These are phyloP conservation scores for Magnusiomyces sp. DNA, from an alignment of 1,139 yeast species.

Conservation along the genomic window DNA sequence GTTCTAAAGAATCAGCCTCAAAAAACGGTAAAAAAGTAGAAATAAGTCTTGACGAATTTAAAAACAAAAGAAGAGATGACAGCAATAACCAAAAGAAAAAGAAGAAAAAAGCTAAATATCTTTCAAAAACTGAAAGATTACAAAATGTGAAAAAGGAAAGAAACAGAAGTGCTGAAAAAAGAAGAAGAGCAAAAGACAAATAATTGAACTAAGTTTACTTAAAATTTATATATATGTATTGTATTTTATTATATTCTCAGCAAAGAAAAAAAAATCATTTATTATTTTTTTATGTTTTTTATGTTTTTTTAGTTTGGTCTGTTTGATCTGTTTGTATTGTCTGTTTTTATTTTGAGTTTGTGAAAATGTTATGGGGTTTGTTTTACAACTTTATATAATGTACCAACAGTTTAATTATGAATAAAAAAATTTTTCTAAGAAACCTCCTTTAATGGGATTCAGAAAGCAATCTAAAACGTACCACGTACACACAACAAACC, in stretches of 20 bases:
- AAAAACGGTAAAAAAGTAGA: slow-evolving; percentile 6
- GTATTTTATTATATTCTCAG: background rate
- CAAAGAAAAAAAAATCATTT: too few species aligned
- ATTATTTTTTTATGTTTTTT: too few species aligned
- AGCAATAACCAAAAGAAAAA: slow-evolving; percentile 33
- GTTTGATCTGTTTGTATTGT: too few species aligned
- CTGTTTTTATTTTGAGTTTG: too few species aligned
- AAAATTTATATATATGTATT: background rate
- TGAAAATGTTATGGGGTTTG: too few species aligned
- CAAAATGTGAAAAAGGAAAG: slow-evolving; percentile 55
- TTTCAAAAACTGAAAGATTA: slow-evolving; percentile 70
- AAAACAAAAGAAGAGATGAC: slow-evolving; percentile 3
- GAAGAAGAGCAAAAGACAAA: slow-evolving; percentile 6
- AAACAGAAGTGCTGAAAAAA: slow-evolving; percentile 18
- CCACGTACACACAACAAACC: too few species aligned
- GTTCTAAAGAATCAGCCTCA: background rate
- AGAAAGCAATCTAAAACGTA: background rate
- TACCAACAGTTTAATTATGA: too few species aligned
- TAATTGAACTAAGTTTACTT: background rate
- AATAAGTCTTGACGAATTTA: background rate
- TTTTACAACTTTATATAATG: too few species aligned
- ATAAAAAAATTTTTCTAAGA: background rate
- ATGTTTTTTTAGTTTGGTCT: too few species aligned
- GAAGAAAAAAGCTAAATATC: slow-evolving; percentile 81
- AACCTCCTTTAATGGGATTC: background rate